Percentiles rank a stretch among this genome's conserved stretches.
Evolutionary conservation across 352 stramenopile genomes (phyloP).

Genomic region (Globisporangium splendens): DNA sequence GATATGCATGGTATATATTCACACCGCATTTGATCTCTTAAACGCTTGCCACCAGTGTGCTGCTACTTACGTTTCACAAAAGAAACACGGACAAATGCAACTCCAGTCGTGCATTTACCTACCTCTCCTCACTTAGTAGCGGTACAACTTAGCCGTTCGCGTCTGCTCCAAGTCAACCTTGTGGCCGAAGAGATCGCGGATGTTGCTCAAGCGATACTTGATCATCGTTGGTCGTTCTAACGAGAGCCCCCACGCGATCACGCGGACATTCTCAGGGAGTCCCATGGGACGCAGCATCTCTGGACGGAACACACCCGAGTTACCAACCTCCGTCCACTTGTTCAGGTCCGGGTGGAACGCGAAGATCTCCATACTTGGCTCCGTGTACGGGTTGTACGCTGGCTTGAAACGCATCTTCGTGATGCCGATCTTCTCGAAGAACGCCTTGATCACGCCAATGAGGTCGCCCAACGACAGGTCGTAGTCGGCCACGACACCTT

Average conservation of each 20-base stretch:
- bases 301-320: constrained; percentile 98
- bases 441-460: constrained; percentile 99
- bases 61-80: too few relatives aligned
- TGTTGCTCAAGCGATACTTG: constrained; percentile 99
- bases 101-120: too few relatives aligned
- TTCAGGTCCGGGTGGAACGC: constrained; percentile 99
- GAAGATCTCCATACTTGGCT: constrained; percentile 99
- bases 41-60: too few relatives aligned
- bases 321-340: constrained; percentile 99
- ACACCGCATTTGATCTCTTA: not conserved
- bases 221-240: constrained; percentile 99
- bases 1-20: constrained; percentile 3
- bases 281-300: constrained; percentile 99
- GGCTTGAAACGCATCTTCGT: constrained; percentile 99
- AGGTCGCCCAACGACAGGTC: constrained; percentile 98
- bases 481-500: constrained; percentile 98
- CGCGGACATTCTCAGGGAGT: constrained; percentile 97
- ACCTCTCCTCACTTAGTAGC: constrained; percentile 41
- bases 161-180: constrained; percentile 98
- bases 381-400: constrained; percentile 99
- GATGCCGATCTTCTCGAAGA: constrained; percentile 98
- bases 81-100: too few relatives aligned
- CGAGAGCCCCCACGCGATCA: constrained; percentile 99
- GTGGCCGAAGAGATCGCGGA: constrained; percentile 99
- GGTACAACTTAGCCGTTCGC: constrained; percentile 88